These are phyloP conservation scores for Serendipita sp. DNA, from an alignment of 768 basidiomycete species.

Conservation along the genomic window DNA sequence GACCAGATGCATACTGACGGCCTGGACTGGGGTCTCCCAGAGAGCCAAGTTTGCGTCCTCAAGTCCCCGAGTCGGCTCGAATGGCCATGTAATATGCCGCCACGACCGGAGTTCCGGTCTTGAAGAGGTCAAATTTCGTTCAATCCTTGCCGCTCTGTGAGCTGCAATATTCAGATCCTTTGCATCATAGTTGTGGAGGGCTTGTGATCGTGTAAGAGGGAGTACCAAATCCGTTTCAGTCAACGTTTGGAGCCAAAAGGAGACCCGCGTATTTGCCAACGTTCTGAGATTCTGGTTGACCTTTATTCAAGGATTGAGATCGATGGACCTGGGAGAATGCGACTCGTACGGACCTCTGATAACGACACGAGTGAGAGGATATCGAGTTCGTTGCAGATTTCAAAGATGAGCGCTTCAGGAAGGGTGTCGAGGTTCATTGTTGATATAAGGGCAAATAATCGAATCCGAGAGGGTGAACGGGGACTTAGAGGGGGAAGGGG, in stretches of 20 bases:
- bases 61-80: not conserved
- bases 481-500: too few species aligned
- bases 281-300: not conserved
- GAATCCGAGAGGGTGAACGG: too few species aligned
- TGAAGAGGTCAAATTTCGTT: not conserved
- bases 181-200: not conserved
- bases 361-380: not conserved
- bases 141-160: not conserved
- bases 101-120: not conserved
- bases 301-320: not conserved
- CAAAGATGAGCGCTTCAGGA: constrained; percentile 3
- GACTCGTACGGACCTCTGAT: not conserved
- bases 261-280: not conserved
- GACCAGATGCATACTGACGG: not conserved
- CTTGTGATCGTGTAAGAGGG: not conserved
- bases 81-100: not conserved
- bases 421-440: not conserved
- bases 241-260: not conserved
- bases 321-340: not conserved
- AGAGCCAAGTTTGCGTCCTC: not conserved
- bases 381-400: constrained; percentile 1
- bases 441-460: too few species aligned
- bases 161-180: constrained; percentile 1
- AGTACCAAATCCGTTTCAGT: not conserved
- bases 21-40: not conserved